These are phyloP conservation scores for Capsicum pubescens DNA, from an alignment of 257 asterid species.

Conservation along the genomic window DNA sequence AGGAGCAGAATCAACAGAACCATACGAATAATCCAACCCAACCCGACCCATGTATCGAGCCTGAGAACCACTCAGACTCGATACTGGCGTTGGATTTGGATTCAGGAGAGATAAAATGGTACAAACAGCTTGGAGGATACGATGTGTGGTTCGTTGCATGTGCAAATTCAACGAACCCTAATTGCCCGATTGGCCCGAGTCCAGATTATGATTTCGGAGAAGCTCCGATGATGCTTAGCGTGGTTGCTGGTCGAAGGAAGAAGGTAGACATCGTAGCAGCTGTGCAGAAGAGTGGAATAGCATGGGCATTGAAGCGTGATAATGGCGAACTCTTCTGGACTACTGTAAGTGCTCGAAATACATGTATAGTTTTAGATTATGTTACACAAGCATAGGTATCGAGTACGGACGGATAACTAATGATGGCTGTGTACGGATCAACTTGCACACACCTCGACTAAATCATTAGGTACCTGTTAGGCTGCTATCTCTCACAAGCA, in stretches of 20 bases:
- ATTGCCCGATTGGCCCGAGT: conserved; percentile 59
- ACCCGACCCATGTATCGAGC: conserved; percentile 47
- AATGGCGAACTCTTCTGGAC: conserved; percentile 54
- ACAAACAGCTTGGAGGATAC: conserved; percentile 60
- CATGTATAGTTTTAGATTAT: too few species aligned
- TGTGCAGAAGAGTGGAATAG: conserved; percentile 65
- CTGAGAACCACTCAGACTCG: conserved; percentile 53
- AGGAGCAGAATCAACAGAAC: conserved; percentile 40
- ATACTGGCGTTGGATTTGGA: conserved; percentile 50
- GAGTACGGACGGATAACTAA: too few species aligned
- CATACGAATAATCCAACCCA: conserved; percentile 35
- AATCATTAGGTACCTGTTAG: background rate
- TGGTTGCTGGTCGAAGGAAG: conserved; percentile 25
- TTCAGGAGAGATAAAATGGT: conserved; percentile 51
- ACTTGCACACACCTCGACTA: too few species aligned
- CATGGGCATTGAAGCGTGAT: conserved; percentile 54
- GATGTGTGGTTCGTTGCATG: conserved; percentile 59
- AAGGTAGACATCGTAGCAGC: conserved; percentile 44
- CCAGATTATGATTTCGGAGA: conserved; percentile 61
- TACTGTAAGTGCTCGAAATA: conserved; percentile 36
- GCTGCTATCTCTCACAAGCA: too few species aligned
- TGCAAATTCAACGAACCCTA: conserved; percentile 37
- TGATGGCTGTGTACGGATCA: too few species aligned
- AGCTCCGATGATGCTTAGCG: conserved; percentile 58
- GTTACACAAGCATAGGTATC: too few species aligned